These are phyloP conservation scores for Pseudocercospora macadamiae DNA, from an alignment of 2,329 filamentous ascomycete species.

Conservation along the genomic window DNA sequence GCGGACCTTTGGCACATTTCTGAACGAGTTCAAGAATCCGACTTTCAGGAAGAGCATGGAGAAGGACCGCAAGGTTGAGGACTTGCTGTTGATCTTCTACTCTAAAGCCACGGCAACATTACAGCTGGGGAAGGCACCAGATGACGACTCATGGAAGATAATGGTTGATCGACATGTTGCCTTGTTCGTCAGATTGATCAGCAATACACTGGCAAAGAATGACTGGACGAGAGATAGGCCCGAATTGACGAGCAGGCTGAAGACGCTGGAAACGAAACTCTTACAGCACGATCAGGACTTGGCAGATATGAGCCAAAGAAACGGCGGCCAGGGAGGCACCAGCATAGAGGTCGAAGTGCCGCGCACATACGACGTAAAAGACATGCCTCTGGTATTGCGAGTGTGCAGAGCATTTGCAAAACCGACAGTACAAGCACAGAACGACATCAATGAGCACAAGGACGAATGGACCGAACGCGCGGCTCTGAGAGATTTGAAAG, in stretches of 20 bases:
- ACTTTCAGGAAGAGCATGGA: constrained; percentile 89
- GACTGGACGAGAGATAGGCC: constrained; percentile 84
- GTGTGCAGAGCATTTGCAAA: constrained; percentile 86
- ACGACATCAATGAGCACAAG: constrained; percentile 81
- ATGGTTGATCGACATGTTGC: constrained; percentile 94
- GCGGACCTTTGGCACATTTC: constrained; percentile 89
- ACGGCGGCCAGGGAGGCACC: constrained; percentile 61
- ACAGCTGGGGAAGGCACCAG: constrained; percentile 72
- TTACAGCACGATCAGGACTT: constrained; percentile 93
- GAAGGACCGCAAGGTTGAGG: constrained; percentile 90
- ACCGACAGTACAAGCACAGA: constrained; percentile 76
- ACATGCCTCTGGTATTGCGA: constrained; percentile 90
- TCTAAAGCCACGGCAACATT: constrained; percentile 91
- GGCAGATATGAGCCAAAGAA: constrained; percentile 61
- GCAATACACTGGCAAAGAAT: constrained; percentile 76
- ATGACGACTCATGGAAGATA: constrained; percentile 87
- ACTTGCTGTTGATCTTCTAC: constrained; percentile 93
- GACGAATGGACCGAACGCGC: constrained; percentile 87
- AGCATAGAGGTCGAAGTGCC: constrained; percentile 82
- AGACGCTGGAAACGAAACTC: constrained; percentile 87
- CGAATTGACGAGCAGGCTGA: constrained; percentile 77
- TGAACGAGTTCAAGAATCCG: constrained; percentile 88
- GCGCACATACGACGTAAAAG: constrained; percentile 88
- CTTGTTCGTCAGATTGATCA: constrained; percentile 86
- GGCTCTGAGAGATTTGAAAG: constrained; percentile 86